Conservation (phyloP, 106 monocot species). For the Ottelia alismoides region DNA sequence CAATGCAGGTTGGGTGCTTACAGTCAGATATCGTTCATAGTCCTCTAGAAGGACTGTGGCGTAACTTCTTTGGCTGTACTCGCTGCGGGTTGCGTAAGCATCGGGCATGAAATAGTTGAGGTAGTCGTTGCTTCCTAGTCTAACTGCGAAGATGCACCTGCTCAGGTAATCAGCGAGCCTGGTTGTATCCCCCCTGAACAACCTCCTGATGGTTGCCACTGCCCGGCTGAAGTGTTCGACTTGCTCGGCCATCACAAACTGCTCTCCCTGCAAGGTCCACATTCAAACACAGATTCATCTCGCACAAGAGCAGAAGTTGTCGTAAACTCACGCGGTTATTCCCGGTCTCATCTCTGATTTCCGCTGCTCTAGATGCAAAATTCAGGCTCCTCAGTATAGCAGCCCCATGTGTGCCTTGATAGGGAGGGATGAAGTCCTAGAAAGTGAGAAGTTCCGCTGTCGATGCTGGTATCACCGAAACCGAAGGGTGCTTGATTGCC, state of each 20-base stretch:
- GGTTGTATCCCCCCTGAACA: constrained; percentile 35
- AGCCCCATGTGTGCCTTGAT: constrained; percentile 18
- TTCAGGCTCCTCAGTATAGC: constrained; percentile 39
- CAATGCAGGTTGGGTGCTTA: too few species aligned
- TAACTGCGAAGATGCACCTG: constrained; percentile 38
- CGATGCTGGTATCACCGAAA: not conserved
- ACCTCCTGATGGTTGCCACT: constrained; percentile 15
- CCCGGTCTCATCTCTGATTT: constrained; percentile 63
- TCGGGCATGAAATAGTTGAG: constrained; percentile 66
- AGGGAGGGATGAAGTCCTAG: constrained; percentile 38
- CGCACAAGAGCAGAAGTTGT: not conserved
- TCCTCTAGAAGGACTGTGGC: constrained; percentile 39
- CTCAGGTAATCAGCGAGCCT: constrained; percentile 17
- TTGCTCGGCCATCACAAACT: constrained; percentile 43
- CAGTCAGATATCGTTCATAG: constrained; percentile 39
- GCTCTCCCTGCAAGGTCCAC: constrained; percentile 29
- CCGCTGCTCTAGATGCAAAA: constrained; percentile 70
- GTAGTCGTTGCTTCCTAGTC: constrained; percentile 61
- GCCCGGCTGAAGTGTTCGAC: constrained; percentile 35
- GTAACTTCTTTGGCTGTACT: constrained; percentile 27
- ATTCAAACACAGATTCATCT: not conserved
- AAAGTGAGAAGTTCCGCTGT: constrained; percentile 62
- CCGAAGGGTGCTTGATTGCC: not conserved
- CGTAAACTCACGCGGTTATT: constrained; percentile 36
- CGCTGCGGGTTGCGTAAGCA: constrained; percentile 19